phyloP scores from a whole-genome alignment of 805 yeast genomes.

The Monosporozyma aquatica region DNA sequence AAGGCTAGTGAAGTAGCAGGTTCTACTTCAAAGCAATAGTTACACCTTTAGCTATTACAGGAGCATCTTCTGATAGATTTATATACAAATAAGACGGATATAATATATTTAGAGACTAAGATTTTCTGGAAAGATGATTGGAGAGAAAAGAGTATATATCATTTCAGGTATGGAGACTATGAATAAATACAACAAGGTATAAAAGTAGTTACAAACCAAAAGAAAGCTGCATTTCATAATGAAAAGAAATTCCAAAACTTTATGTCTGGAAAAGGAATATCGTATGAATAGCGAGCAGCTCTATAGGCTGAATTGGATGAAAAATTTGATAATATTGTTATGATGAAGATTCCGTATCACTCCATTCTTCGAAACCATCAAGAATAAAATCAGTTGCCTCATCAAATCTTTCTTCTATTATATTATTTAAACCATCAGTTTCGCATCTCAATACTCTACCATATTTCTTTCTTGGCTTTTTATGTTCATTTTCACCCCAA shows the following conservation, averaged over 20 bases:
- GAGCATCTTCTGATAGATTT: background rate
- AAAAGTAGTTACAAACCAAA: too few relatives aligned
- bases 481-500: slow-evolving; percentile 57
- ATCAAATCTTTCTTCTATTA: slow-evolving; percentile 71
- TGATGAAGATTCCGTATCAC: slow-evolving; percentile 30
- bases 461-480: slow-evolving; percentile 80
- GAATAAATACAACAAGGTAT: too few relatives aligned
- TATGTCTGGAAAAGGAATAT: too few relatives aligned
- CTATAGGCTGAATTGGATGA: background rate
- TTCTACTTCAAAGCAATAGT: slow-evolving; percentile 1
- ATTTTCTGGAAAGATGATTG: too few relatives aligned
- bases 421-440: slow-evolving; percentile 62
- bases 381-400: slow-evolving; percentile 79
- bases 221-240: too few relatives aligned
- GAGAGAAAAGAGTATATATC: too few relatives aligned
- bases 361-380: slow-evolving; percentile 67
- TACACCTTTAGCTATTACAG: too few relatives aligned
- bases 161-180: too few relatives aligned
- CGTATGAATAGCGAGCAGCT: too few relatives aligned
- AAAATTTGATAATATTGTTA: background rate
- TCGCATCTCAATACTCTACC: slow-evolving; percentile 80
- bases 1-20: slow-evolving; percentile 6
- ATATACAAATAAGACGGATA: too few relatives aligned
- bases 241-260: too few relatives aligned
- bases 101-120: too few relatives aligned